Base-by-base conservation (phyloP, 495 filamentous ascomycete species). In the Thermothielavioides terrestris region DNA sequence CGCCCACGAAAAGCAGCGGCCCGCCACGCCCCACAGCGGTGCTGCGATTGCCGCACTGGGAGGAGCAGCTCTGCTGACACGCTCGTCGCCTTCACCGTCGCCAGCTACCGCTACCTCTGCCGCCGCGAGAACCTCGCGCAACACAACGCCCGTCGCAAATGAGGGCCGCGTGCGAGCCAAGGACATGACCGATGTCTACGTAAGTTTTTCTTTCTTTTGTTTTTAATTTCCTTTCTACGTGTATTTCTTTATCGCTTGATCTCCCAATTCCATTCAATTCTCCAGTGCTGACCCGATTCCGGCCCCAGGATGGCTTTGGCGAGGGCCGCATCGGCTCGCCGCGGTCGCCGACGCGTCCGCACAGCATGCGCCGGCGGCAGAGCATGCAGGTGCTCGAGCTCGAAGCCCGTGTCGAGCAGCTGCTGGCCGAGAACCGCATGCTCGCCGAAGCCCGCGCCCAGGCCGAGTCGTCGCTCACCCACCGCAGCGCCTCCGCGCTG, bases 341-440 rank as follows among this genome's bases (percentile, higher is more conserved):
- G 58, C 83, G 83, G 63, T 97, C 94, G 57, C 92, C 92, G 43
- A 94, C 89, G 56, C 86, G 94, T 66, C 91, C 91, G 64, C 89
- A 90, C 66, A 96, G 88, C 76, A 84, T 94, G 75, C 89, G 90
- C 52, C 88, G 88, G 62, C 85, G 89, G 53, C 92, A 92, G 67
- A 96, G 89, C 75, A 87, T 95, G 84, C 92, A 96, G 69, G 81
- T 97, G 42, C 76, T 94, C 38, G 89, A 97, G 48, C 79, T 97
- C 60, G 77, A 79, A 59, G 61, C 75, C 27, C 77, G 75, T 59
- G 75, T 95, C 55, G 88, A 94, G 53, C 84, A 88, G 63, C 71
- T 95, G 41, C 71, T 82, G 34, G 80, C 86, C 0, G 89, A 94
- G 59, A 95, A 95, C 57, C 80, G 84, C 46, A 66, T 80, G 31